phyloP scores from a whole-genome alignment of 306 rosid genomes.

The Lathyrus sativus region DNA sequence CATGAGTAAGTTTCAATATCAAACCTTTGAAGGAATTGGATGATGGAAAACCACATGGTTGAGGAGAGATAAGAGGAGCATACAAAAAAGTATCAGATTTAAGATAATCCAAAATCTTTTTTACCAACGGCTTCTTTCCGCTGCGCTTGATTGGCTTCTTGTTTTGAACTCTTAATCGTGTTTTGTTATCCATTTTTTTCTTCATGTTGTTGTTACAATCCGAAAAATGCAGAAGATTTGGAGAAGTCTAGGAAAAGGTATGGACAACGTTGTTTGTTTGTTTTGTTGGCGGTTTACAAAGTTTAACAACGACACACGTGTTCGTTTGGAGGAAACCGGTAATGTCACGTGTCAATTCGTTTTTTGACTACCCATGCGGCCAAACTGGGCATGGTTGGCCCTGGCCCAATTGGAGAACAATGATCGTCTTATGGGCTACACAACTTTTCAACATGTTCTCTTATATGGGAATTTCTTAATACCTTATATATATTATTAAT shows the following conservation, averaged over 20 bases:
- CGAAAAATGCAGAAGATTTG: neutral
- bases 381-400: neutral
- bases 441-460: no score
- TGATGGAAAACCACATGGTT: constrained; percentile 29
- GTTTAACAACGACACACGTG: constrained; percentile 38
- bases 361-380: neutral
- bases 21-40: constrained; percentile 36
- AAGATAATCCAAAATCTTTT: constrained; percentile 55
- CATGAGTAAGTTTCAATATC: no score
- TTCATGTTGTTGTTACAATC: neutral
- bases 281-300: constrained; percentile 42
- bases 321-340: constrained; percentile 20
- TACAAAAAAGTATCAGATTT: constrained; percentile 60
- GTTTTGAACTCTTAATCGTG: constrained; percentile 34
- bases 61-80: constrained; percentile 58
- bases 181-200: constrained; percentile 50
- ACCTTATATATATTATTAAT: no score
- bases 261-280: neutral
- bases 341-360: constrained; percentile 36
- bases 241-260: constrained; percentile 2
- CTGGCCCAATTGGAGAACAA: neutral
- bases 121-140: constrained; percentile 45
- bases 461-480: no score
- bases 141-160: constrained; percentile 43
- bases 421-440: no score